Evolutionary conservation across 768 basidiomycete species (phyloP), one percentile per base, ranked within the genome.

Genomic region (Boletus rubropictus): DNA sequence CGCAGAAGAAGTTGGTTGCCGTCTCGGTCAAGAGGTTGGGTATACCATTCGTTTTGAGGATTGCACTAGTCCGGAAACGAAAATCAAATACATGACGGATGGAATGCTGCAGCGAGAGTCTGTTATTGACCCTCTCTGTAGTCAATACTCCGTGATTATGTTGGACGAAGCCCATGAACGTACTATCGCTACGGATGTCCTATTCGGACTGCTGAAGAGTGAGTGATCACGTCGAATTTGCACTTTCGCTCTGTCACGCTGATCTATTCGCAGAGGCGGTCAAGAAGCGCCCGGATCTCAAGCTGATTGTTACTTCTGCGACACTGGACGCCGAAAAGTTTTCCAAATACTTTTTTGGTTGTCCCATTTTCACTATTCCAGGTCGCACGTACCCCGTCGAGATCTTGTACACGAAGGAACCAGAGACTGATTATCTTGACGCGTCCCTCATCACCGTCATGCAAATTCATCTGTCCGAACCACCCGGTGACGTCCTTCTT

Each of bases 31-130:
- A 62, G 96, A 98, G 66, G 95, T 99, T 51, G 96, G 96, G 7
- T 99, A 99, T 65, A 89, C 89, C 6, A 97, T 99, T 58, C 95
- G 96, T 72, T 99, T 99, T 66, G 96, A 99, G 71, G 96, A 99
- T 67, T 93, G 95, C 68, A 98, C 96, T 6, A 88, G 92, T 61
- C 95, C 96, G 4, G 96, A 99, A 69, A 98, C 96, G 3, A 84
- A 88, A 61, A 99, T 99, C 78, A 99, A 98, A 69, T 99, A 96
- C 78, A 97, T 99, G 96, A 99, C 96, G 60, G 96, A 98, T 62
- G 96, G 96, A 72, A 97, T 99, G 92, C 77, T 99, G 21, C 90
- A 97, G 61, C 81, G 96, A 69, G 96, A 99, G 74, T 91, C 87
- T 54, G 73, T 99, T 44, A 89, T 98, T 61, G 96, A 99, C 61